These are phyloP conservation scores for Iris pallida DNA, from an alignment of 116 monocot species.

Conservation along the genomic window DNA sequence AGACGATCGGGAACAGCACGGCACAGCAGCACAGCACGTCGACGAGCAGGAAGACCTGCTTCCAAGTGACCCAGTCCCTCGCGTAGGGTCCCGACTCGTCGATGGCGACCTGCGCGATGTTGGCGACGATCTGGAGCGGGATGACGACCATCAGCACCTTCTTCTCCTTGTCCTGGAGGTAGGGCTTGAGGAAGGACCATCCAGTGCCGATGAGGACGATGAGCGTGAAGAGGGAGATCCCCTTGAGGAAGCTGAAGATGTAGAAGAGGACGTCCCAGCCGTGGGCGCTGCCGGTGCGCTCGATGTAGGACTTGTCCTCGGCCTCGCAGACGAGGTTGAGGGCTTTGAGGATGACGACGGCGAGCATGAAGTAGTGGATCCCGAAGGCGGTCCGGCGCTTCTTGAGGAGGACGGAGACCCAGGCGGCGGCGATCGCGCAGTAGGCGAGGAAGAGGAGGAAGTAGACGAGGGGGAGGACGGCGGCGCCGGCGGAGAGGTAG, in stretches of 20 bases:
- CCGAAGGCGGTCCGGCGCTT: slow-evolving; percentile 30
- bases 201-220: slow-evolving; percentile 52
- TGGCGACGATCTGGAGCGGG: slow-evolving; percentile 49
- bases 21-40: slow-evolving; percentile 26
- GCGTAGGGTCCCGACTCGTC: slow-evolving; percentile 28
- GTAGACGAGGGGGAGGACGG: slow-evolving; percentile 30
- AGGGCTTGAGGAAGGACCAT: slow-evolving; percentile 54
- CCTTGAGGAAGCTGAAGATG: slow-evolving; percentile 53
- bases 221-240: slow-evolving; percentile 42
- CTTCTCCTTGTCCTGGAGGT: slow-evolving; percentile 29
- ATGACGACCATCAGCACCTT: slow-evolving; percentile 16
- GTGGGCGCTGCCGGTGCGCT: slow-evolving; percentile 45
- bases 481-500: slow-evolving; percentile 40
- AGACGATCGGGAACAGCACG: slow-evolving; percentile 22
- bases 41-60: slow-evolving; percentile 11
- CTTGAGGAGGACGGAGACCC: slow-evolving; percentile 31
- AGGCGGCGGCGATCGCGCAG: slow-evolving; percentile 23
- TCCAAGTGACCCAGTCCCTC: slow-evolving; percentile 8
- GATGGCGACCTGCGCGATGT: slow-evolving; percentile 47
- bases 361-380: slow-evolving; percentile 62
- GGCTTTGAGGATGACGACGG: slow-evolving; percentile 39
- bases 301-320: slow-evolving; percentile 45
- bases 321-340: slow-evolving; percentile 44
- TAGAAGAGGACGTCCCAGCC: slow-evolving; percentile 60
- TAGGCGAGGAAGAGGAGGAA: slow-evolving; percentile 34